Conservation (phyloP, 345 rosid species). For the Eucalyptus sp. region DNA sequence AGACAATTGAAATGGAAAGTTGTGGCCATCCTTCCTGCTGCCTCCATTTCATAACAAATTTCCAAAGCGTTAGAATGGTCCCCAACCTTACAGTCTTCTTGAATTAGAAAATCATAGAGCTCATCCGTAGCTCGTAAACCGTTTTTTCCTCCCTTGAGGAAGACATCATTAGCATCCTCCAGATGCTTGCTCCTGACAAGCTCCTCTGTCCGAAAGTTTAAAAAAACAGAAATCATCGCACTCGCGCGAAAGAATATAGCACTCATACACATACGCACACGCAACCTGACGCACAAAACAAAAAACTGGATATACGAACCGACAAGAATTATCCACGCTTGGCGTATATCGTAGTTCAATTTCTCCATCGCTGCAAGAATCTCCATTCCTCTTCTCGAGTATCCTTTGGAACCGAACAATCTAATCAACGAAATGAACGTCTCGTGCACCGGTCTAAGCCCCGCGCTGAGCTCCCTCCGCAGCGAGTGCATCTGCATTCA, state of each 20-base stretch:
- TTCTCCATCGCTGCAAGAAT: slow-evolving; percentile 82
- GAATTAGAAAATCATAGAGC: slow-evolving; percentile 78
- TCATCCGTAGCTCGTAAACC: slow-evolving; percentile 79
- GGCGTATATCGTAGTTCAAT: slow-evolving; percentile 67
- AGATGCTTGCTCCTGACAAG: slow-evolving; percentile 57
- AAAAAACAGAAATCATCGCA: neutral
- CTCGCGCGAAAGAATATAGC: neutral
- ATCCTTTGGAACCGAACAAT: slow-evolving; percentile 64
- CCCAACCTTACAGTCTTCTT: slow-evolving; percentile 83
- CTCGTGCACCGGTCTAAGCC: slow-evolving; percentile 73
- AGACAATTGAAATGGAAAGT: slow-evolving; percentile 95
- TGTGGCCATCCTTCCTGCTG: slow-evolving; percentile 89
- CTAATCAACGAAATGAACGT: slow-evolving; percentile 63
- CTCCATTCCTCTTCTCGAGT: slow-evolving; percentile 59
- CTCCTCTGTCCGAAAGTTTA: slow-evolving; percentile 40
- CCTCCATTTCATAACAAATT: slow-evolving; percentile 91
- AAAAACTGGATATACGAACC: slow-evolving; percentile 24
- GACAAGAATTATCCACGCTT: slow-evolving; percentile 86
- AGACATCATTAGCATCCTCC: slow-evolving; percentile 84
- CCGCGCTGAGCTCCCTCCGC: slow-evolving; percentile 77
- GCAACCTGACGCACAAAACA: neutral
- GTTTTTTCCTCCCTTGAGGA: slow-evolving; percentile 73
- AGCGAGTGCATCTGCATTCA: slow-evolving; percentile 71
- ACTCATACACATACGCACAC: neutral
- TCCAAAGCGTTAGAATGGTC: slow-evolving; percentile 96